phyloP scores from a whole-genome alignment of 2,329 filamentous ascomycete species.

The Cytospora paraplurivora region DNA sequence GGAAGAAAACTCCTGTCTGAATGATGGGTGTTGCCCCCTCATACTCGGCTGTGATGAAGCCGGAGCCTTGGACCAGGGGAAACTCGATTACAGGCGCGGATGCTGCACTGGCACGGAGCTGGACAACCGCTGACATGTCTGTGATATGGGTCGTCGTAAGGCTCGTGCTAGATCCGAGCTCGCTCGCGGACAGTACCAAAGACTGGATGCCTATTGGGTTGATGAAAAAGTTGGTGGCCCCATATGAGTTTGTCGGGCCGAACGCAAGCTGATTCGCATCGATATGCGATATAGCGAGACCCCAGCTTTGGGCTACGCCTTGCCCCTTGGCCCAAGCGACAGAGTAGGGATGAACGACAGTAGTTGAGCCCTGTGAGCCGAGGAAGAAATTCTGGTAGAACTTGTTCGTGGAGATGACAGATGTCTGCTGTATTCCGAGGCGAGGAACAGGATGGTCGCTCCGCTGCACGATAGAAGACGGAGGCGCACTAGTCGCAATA shows the following conservation, averaged over 20 bases:
- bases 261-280: constrained; percentile 68
- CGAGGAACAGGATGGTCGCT: constrained; percentile 62
- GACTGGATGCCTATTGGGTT: constrained; percentile 84
- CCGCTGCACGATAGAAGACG: constrained; percentile 48
- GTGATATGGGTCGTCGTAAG: constrained; percentile 57
- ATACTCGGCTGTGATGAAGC: constrained; percentile 80
- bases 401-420: constrained; percentile 72
- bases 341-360: constrained; percentile 77
- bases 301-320: constrained; percentile 68
- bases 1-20: constrained; percentile 74
- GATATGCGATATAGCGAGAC: constrained; percentile 75
- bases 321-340: constrained; percentile 67
- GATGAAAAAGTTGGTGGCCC: constrained; percentile 71
- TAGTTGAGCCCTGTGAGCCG: constrained; percentile 66
- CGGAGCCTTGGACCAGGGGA: constrained; percentile 87
- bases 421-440: constrained; percentile 49
- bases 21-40: constrained; percentile 69
- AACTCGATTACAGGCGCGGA: constrained; percentile 68
- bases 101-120: constrained; percentile 59
- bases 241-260: constrained; percentile 59
- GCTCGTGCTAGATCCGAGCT: constrained; percentile 64
- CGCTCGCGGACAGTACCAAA: constrained; percentile 74
- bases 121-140: constrained; percentile 66
- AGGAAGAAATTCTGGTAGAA: constrained; percentile 83
- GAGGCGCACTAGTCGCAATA: constrained; percentile 55